phyloP scores from a whole-genome alignment of 1,139 yeast genomes.

The Taphrina wiesneri region DNA sequence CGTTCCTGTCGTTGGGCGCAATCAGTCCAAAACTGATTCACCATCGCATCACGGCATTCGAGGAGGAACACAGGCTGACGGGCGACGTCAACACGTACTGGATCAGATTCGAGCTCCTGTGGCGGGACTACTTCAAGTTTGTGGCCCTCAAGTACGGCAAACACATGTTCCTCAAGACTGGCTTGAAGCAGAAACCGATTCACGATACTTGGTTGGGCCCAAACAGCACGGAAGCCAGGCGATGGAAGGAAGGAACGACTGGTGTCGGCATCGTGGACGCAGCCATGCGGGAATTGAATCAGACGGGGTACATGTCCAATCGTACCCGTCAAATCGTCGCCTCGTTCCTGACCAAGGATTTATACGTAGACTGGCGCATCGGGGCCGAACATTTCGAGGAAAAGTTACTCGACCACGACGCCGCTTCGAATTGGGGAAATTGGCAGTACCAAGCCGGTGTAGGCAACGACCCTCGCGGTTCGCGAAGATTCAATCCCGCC shows the following conservation, averaged over 20 bases:
- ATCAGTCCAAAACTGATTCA: slow-evolving; percentile 22
- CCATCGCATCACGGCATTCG: slow-evolving; percentile 24
- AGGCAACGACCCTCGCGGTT: slow-evolving; percentile 53
- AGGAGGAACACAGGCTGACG: slow-evolving; percentile 8
- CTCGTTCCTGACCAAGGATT: slow-evolving; percentile 55
- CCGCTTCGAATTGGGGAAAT: slow-evolving; percentile 59
- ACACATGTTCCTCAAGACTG: slow-evolving; percentile 17
- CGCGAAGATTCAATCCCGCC: slow-evolving; percentile 58
- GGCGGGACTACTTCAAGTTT: slow-evolving; percentile 34
- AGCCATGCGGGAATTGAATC: slow-evolving; percentile 54
- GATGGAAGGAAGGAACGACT: slow-evolving; percentile 42
- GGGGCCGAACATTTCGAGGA: slow-evolving; percentile 57
- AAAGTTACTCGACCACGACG: slow-evolving; percentile 56
- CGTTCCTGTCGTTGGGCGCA: slow-evolving; percentile 24
- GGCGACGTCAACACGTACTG: slow-evolving; percentile 32
- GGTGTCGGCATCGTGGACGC: slow-evolving; percentile 57
- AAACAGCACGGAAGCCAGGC: slow-evolving; percentile 14
- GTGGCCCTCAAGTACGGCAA: slow-evolving; percentile 26
- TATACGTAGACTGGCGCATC: slow-evolving; percentile 58
- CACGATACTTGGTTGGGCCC: slow-evolving; percentile 21
- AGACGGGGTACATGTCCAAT: slow-evolving; percentile 57
- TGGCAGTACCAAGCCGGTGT: slow-evolving; percentile 52
- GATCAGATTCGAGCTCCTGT: slow-evolving; percentile 31
- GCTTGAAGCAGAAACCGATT: slow-evolving; percentile 18
- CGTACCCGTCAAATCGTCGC: slow-evolving; percentile 58